Evolutionary conservation across 2,329 filamentous ascomycete species (phyloP), one percentile per base, ranked within the genome.

Genomic region (Xylariaceae sp.): DNA sequence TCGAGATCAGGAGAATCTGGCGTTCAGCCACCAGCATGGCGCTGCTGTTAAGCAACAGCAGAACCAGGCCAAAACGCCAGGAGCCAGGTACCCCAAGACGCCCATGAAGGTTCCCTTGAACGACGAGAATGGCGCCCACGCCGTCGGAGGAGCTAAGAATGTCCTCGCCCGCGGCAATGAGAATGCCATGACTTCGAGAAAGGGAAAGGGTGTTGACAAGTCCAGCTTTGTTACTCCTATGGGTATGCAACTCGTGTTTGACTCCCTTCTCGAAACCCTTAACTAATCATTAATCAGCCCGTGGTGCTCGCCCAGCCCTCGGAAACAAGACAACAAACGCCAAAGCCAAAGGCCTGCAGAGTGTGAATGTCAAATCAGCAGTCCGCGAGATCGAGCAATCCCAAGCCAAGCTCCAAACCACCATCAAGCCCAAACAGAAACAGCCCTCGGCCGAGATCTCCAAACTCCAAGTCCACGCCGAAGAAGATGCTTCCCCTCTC

Each of bases 271-370:
- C 6, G 36, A 11, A 22, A 22, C 36, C 9, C 22, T 22, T 11
- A 34, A 16, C 54, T 59, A 52, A 58, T 31, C 17, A 12, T 41
- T 19, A 34, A 40, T 16, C 50, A 86, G 84, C 79, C 50, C 80
- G 86, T 46, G 83, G 84, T 53, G 86, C 77, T 54, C 85, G 93
- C 64, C 91, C 92, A 36, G 89, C 90, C 12, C 75, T 99, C 44
- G 93, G 93, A 33, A 87, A 90, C 78, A 99, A 99, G 73, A 97
- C 93, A 1, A 97, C 94, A 47, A 99, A 99, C 70, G 90, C 89
- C 48, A 97, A 96, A 75, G 81, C 86, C 54, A 83, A 78, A 66
- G 79, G 77, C 45, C 80, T 84, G 59, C 85, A 88, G 57, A 86
- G 84, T 4, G 82, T 82, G 6, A 85, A 81, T 31, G 85, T 81